These are phyloP conservation scores for Punctularia strigosozonata DNA, from an alignment of 768 basidiomycete species.

Conservation along the genomic window DNA sequence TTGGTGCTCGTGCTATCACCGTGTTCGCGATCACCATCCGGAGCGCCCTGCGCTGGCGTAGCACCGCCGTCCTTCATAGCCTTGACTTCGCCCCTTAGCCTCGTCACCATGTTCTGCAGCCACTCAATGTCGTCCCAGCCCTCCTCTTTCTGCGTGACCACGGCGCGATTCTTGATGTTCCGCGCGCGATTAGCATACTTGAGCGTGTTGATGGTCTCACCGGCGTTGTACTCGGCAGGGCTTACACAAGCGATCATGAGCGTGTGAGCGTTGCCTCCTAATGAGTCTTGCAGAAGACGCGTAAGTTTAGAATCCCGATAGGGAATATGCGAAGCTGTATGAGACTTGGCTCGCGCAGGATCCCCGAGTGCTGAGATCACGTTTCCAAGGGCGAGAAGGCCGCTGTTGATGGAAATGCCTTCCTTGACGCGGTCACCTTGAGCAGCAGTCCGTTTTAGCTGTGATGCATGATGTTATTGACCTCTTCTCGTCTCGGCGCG, in stretches of 20 bases:
- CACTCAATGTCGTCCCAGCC: conserved; percentile 99
- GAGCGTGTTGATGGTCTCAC: conserved; percentile 88
- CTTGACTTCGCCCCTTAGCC: conserved; percentile 83
- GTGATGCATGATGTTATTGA: conserved; percentile 12
- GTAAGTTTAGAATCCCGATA: conserved; percentile 99
- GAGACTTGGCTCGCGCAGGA: conserved; percentile 74
- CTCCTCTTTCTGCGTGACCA: conserved; percentile 88
- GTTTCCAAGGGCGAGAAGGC: conserved; percentile 91
- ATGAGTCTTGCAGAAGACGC: conserved; percentile 87
- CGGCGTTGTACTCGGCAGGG: conserved; percentile 89
- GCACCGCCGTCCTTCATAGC: conserved; percentile 56
- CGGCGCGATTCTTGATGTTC: conserved; percentile 93
- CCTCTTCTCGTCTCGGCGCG: conserved; percentile 5
- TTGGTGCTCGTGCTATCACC: conserved; percentile 31
- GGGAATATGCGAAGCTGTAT: conserved; percentile 83
- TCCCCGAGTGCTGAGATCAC: conserved; percentile 97
- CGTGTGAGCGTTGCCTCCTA: conserved; percentile 95
- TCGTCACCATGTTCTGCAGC: conserved; percentile 77
- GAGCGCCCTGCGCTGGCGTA: conserved; percentile 13
- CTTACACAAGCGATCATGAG: conserved; percentile 99
- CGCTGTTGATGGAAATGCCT: conserved; percentile 98
- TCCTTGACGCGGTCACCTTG: conserved; percentile 95
- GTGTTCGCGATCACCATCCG: too few species aligned
- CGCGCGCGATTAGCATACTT: conserved; percentile 96
- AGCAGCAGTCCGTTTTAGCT: conserved; percentile 95